Evolutionary conservation across 2,329 filamentous ascomycete species (phyloP).

Genomic region (Alternaria arbusti): DNA sequence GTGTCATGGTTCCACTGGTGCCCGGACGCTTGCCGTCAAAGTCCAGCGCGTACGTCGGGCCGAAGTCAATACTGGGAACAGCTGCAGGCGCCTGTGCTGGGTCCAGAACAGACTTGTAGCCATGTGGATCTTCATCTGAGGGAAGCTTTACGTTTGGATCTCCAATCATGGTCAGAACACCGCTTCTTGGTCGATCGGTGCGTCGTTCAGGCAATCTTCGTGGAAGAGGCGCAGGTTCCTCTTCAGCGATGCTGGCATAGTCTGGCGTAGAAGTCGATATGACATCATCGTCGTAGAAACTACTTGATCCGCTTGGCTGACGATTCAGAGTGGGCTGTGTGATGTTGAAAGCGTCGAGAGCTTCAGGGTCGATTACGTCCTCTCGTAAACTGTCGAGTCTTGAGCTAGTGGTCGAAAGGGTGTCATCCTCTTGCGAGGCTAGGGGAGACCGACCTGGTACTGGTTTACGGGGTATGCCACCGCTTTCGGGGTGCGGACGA

Average conservation of each 20-base stretch:
- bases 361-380: slow-evolving; percentile 54
- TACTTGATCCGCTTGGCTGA: slow-evolving; percentile 52
- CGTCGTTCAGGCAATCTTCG: slow-evolving; percentile 55
- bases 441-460: slow-evolving; percentile 51
- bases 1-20: slow-evolving; percentile 61
- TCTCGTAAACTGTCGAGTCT: slow-evolving; percentile 53
- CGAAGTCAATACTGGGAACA: slow-evolving; percentile 83
- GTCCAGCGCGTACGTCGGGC: slow-evolving; percentile 76
- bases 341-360: slow-evolving; percentile 49
- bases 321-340: slow-evolving; percentile 32
- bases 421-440: slow-evolving; percentile 44
- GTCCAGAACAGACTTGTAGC: slow-evolving; percentile 48
- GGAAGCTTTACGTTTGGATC: slow-evolving; percentile 52
- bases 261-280: slow-evolving; percentile 73
- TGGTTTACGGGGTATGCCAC: slow-evolving; percentile 47
- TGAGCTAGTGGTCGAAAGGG: slow-evolving; percentile 49
- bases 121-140: slow-evolving; percentile 55
- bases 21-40: slow-evolving; percentile 62
- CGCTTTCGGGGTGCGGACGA: slow-evolving; percentile 34
- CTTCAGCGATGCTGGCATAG: slow-evolving; percentile 71
- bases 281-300: slow-evolving; percentile 68
- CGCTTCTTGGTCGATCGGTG: slow-evolving; percentile 76
- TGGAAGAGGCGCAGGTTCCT: slow-evolving; percentile 29
- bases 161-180: slow-evolving; percentile 80
- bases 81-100: slow-evolving; percentile 49